phyloP scores from a whole-genome alignment of 73 alveolate genomes.

The Paramecium sonneborni region DNA sequence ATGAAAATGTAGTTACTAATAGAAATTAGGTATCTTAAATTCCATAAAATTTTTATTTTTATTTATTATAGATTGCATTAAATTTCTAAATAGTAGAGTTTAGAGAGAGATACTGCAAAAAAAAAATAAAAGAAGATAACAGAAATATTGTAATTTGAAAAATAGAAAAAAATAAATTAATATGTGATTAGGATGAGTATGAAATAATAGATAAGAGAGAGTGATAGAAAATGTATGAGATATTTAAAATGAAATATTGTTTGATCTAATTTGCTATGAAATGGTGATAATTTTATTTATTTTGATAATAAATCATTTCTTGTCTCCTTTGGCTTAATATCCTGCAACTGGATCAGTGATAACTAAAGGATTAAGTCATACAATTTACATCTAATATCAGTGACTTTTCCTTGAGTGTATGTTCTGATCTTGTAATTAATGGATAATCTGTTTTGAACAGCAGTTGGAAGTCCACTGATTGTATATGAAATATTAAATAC shows the following conservation, averaged over 20 bases:
- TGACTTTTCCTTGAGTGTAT: conserved; percentile 31
- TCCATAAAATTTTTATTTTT: background rate
- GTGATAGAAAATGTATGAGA: background rate
- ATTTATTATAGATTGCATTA: background rate
- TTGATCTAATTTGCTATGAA: background rate
- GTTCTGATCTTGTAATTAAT: conserved; percentile 32
- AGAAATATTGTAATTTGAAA: background rate
- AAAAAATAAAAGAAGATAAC: no score
- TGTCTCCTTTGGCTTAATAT: conserved; percentile 53
- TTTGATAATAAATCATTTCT: conserved; percentile 20
- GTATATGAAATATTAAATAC: background rate
- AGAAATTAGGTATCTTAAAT: background rate
- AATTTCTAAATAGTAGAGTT: background rate
- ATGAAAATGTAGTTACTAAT: background rate
- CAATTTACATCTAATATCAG: conserved; percentile 15
- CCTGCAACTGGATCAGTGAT: conserved; percentile 48
- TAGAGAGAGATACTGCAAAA: no score
- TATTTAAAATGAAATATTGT: no score
- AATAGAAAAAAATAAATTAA: background rate
- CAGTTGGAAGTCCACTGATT: conserved; percentile 24
- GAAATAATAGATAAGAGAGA: background rate
- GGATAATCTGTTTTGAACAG: conserved; percentile 30
- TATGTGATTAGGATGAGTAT: background rate
- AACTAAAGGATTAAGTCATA: background rate
- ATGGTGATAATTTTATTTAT: background rate